Percentiles rank a stretch among this genome's conserved stretches.
These are phyloP conservation scores for Trichophyton rubrum DNA, from an alignment of 2,329 filamentous ascomycete species.

Conservation along the genomic window DNA sequence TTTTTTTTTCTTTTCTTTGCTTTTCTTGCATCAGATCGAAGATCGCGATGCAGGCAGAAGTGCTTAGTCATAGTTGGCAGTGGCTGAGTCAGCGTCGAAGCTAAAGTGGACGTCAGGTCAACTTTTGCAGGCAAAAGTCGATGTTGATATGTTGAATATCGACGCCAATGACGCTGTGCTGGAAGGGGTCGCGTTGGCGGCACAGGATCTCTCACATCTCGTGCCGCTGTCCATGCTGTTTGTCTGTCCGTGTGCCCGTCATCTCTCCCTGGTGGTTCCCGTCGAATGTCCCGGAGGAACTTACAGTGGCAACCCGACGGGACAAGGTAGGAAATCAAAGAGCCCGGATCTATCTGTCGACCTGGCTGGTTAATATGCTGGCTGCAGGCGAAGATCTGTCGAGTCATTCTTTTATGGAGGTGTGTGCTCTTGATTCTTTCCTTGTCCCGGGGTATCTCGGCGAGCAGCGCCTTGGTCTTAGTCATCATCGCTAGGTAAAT, in stretches of 20 bases:
- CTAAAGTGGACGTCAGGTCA: not conserved
- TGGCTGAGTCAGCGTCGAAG: not conserved
- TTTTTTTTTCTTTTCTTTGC: not conserved
- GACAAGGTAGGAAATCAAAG: not conserved
- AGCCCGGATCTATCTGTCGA: not conserved
- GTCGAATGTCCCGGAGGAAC: not conserved
- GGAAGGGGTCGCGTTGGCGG: not conserved
- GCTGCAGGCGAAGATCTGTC: not conserved
- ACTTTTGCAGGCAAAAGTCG: not conserved
- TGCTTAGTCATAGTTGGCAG: not conserved
- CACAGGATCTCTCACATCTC: not conserved
- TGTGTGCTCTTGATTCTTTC: not conserved
- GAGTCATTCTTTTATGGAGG: not conserved
- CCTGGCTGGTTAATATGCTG: not conserved
- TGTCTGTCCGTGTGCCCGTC: not conserved
- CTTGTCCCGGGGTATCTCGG: not conserved
- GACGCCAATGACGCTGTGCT: not conserved
- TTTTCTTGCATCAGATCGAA: no score
- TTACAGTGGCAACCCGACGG: not conserved
- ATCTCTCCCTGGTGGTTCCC: not conserved
- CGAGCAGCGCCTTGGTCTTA: not conserved
- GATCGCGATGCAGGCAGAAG: not conserved
- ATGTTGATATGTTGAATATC: conserved; percentile 1
- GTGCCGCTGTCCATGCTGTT: not conserved
- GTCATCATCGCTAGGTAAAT: not conserved